Conservation (phyloP, 73 alveolate genomes). For the Durusdinium trenchii region DNA sequence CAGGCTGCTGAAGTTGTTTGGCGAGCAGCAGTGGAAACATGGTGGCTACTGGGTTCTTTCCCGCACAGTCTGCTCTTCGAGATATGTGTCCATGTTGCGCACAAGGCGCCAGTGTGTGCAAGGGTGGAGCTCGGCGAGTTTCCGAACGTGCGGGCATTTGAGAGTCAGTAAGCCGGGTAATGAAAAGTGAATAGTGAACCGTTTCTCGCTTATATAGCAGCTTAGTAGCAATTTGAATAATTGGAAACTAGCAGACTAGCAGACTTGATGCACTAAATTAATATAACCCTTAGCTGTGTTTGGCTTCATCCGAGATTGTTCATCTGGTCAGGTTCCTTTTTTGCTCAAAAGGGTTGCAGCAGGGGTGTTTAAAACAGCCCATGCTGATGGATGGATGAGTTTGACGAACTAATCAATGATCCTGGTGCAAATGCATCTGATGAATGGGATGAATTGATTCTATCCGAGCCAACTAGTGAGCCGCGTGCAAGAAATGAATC, state of each 20-base stretch:
- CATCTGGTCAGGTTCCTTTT: too few species aligned
- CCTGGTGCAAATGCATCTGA: neutral
- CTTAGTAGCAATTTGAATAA: too few species aligned
- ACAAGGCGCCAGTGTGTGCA: neutral
- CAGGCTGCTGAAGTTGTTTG: conserved; percentile 6
- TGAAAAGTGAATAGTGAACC: neutral
- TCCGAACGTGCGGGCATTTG: neutral
- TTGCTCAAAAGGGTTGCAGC: too few species aligned
- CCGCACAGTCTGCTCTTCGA: neutral
- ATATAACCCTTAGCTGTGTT: too few species aligned
- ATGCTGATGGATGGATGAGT: too few species aligned
- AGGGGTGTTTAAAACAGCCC: too few species aligned
- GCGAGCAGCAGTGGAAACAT: neutral
- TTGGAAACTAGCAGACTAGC: too few species aligned
- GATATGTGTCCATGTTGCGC: neutral
- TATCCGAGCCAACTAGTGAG: neutral
- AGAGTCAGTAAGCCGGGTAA: neutral
- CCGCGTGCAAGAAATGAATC: neutral
- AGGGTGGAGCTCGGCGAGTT: neutral
- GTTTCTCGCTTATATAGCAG: too few species aligned
- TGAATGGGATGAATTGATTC: neutral
- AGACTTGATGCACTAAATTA: too few species aligned
- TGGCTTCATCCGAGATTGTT: too few species aligned
- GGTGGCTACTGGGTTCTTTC: conserved; percentile 62
- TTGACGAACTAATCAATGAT: too few species aligned